Conservation (phyloP, 177 flowering plant genomes). For the Vitis hybrid region DNA sequence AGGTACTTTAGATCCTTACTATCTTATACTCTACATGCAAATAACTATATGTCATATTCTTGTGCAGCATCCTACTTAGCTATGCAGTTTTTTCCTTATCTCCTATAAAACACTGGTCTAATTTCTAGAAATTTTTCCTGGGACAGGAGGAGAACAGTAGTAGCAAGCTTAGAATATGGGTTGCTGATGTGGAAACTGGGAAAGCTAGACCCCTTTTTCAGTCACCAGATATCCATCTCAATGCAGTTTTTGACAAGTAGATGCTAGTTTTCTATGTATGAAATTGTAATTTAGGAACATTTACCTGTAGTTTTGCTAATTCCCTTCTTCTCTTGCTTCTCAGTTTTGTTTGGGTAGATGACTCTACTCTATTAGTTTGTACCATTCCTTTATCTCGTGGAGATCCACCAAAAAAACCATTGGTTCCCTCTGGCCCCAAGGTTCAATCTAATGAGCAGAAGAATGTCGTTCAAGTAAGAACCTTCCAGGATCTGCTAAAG, state of each 20-base stretch:
- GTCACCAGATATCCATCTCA: slow-evolving; percentile 64
- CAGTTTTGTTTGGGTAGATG: slow-evolving; percentile 87
- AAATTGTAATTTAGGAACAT: neutral
- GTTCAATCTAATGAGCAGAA: slow-evolving; percentile 88
- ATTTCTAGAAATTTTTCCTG: slow-evolving; percentile 9
- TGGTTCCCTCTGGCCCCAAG: slow-evolving; percentile 93
- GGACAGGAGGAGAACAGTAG: slow-evolving; percentile 52
- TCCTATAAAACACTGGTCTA: neutral
- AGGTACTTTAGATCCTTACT: no score
- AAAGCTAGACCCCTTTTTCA: slow-evolving; percentile 76
- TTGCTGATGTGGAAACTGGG: slow-evolving; percentile 89
- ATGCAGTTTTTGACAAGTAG: slow-evolving; percentile 92
- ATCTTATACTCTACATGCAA: no score
- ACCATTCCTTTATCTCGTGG: slow-evolving; percentile 86
- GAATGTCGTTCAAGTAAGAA: slow-evolving; percentile 79
- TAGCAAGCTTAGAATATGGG: slow-evolving; percentile 81
- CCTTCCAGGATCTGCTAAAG: slow-evolving; percentile 90
- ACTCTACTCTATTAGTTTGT: slow-evolving; percentile 82
- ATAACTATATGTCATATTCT: no score
- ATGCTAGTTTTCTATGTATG: slow-evolving; percentile 11
- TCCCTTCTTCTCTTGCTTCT: slow-evolving; percentile 12
- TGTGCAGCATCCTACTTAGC: no score
- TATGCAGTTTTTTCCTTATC: neutral
- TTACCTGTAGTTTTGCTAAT: slow-evolving; percentile 8
- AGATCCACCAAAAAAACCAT: slow-evolving; percentile 80